Conservation (phyloP, 305 asterid species). For the Solanum hybrid region DNA sequence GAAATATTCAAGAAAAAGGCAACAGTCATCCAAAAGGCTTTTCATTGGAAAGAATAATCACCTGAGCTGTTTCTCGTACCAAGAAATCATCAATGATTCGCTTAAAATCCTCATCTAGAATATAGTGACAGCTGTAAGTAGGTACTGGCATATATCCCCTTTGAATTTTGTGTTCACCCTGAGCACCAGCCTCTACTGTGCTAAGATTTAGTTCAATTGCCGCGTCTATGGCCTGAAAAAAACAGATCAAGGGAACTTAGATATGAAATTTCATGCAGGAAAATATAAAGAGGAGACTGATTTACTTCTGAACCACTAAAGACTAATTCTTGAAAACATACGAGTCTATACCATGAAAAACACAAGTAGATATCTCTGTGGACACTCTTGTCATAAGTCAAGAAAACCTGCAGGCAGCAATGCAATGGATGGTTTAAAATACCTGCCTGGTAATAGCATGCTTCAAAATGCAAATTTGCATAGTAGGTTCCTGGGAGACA, state of each 20-base stretch:
- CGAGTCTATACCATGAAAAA: background rate
- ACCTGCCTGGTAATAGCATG: slow-evolving; percentile 99
- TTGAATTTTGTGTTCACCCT: slow-evolving; percentile 96
- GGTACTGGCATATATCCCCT: slow-evolving; percentile 79
- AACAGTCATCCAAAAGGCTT: background rate
- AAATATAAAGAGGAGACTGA: background rate
- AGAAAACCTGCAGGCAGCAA: background rate
- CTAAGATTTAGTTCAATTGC: slow-evolving; percentile 81
- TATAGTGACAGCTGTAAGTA: slow-evolving; percentile 76
- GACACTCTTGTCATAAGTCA: background rate
- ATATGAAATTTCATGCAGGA: slow-evolving; percentile 6
- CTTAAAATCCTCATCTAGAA: slow-evolving; percentile 62
- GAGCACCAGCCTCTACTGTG: slow-evolving; percentile 97
- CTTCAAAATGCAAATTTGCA: slow-evolving; percentile 90
- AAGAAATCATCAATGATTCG: slow-evolving; percentile 57
- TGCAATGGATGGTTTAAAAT: background rate
- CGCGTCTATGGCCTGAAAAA: slow-evolving; percentile 86
- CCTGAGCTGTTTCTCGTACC: slow-evolving; percentile 84
- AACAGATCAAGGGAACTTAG: background rate
- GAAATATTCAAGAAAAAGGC: background rate
- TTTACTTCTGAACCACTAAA: background rate
- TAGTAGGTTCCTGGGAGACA: slow-evolving; percentile 80
- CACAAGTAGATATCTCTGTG: background rate
- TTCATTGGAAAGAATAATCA: slow-evolving; percentile 12
- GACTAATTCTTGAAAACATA: background rate